Evolutionary conservation across 1,139 yeast species (phyloP).

Genomic region (Kodamaea plutei): DNA sequence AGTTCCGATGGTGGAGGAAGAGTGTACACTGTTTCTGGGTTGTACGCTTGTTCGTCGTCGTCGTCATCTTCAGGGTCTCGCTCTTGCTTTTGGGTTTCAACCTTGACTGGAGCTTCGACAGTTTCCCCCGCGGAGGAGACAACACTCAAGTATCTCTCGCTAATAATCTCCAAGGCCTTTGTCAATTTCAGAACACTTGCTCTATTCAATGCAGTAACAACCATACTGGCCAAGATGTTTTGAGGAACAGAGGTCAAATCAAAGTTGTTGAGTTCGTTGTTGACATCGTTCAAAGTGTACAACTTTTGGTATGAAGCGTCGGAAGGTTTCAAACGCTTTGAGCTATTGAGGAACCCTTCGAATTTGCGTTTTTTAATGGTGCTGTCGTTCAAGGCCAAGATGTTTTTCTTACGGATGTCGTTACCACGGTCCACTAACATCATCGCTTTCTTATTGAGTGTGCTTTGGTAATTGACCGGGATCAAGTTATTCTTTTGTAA

Average conservation of each 20-base stretch:
- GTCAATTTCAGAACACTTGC: conserved; percentile 52
- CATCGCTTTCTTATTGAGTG: conserved; percentile 27
- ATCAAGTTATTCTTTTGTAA: conserved; percentile 33
- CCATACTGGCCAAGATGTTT: conserved; percentile 61
- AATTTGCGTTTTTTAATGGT: conserved; percentile 36
- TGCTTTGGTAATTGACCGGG: conserved; percentile 27
- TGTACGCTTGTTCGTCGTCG: conserved; percentile 31
- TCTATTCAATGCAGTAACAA: conserved; percentile 56
- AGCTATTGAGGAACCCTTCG: conserved; percentile 25
- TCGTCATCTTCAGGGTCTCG: conserved; percentile 36
- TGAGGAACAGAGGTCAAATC: conserved; percentile 69
- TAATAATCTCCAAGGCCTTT: conserved; percentile 66
- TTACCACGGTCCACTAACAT: conserved; percentile 36
- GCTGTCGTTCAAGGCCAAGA: conserved; percentile 29
- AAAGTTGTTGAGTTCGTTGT: conserved; percentile 57
- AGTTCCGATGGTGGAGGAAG: conserved; percentile 56
- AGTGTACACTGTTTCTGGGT: conserved; percentile 45
- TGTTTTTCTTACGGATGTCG: conserved; percentile 40
- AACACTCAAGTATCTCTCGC: conserved; percentile 50
- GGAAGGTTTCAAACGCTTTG: conserved; percentile 26
- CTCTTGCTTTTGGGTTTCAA: conserved; percentile 7
- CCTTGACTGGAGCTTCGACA: conserved; percentile 6
- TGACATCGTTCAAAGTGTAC: conserved; percentile 61
- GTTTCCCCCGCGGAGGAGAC: conserved; percentile 9
- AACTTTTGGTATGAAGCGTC: conserved; percentile 32